phyloP scores from a whole-genome alignment of 2,329 filamentous ascomycete species.

The Neobulgaria alba region DNA sequence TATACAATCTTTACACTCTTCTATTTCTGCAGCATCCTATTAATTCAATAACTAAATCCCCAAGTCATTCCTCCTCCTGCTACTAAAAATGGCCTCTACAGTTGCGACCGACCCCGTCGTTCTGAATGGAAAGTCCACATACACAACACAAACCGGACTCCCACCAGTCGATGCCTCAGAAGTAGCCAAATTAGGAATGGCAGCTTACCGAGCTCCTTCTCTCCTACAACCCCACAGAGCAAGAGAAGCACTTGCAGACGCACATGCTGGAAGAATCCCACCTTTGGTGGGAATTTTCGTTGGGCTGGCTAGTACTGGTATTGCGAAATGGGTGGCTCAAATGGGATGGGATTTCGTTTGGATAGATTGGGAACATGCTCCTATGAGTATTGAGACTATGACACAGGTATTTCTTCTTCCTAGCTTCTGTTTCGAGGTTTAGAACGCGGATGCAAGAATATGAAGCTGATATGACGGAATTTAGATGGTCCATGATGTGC shows the following conservation, averaged over 20 bases:
- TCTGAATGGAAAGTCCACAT: too few relatives aligned
- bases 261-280: constrained; percentile 32
- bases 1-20: too few relatives aligned
- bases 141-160: too few relatives aligned
- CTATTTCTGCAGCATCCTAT: too few relatives aligned
- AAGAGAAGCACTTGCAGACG: constrained; percentile 38
- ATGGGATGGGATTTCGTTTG: constrained; percentile 37
- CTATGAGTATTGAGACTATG: constrained; percentile 42
- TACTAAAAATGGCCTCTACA: too few relatives aligned
- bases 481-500: constrained; percentile 38
- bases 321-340: constrained; percentile 34
- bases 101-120: too few relatives aligned
- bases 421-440: not conserved
- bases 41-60: too few relatives aligned
- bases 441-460: too few relatives aligned
- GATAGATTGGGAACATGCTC: constrained; percentile 41
- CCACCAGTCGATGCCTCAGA: too few relatives aligned
- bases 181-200: constrained; percentile 29
- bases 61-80: too few relatives aligned
- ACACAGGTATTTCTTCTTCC: constrained; percentile 29
- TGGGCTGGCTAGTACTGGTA: constrained; percentile 27
- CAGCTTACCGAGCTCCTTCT: constrained; percentile 35
- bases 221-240: constrained; percentile 39
- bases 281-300: constrained; percentile 1
- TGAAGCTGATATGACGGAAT: too few relatives aligned